These are phyloP conservation scores for Graphilbum fragrans DNA, from an alignment of 2,329 filamentous ascomycete genomes.

Conservation along the genomic window DNA sequence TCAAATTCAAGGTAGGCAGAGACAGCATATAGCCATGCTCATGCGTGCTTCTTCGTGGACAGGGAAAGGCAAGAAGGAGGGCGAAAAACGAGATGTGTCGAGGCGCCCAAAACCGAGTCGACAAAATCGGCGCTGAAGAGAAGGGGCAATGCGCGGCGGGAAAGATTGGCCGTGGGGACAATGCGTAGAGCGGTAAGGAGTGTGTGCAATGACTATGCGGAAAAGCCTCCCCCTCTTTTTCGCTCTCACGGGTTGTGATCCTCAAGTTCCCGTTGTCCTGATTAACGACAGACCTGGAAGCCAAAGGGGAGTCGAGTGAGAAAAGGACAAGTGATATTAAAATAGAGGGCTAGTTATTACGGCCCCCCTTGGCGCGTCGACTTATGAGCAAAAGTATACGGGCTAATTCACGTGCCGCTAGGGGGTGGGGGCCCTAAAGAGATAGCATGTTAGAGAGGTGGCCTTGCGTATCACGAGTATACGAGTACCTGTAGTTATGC, in stretches of 20 bases:
- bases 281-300: not conserved
- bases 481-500: too few relatives aligned
- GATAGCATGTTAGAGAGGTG: too few relatives aligned
- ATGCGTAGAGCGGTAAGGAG: not conserved
- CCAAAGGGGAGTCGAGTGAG: not conserved
- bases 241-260: not conserved
- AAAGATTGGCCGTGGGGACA: not conserved
- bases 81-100: too few relatives aligned
- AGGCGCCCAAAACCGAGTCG: too few relatives aligned
- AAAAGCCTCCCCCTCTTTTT: too few relatives aligned
- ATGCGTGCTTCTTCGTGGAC: not conserved
- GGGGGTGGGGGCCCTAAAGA: not conserved
- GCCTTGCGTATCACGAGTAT: too few relatives aligned
- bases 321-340: slow-evolving; percentile 6
- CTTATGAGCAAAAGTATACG: not conserved
- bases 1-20: too few relatives aligned
- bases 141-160: too few relatives aligned
- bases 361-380: not conserved
- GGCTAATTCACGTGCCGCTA: slow-evolving; percentile 5
- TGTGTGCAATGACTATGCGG: not conserved
- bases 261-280: slow-evolving; percentile 1
- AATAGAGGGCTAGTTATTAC: slow-evolving; percentile 1
- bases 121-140: too few relatives aligned
- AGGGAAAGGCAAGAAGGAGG: too few relatives aligned
- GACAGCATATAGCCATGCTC: not conserved